Evolutionary conservation across 441 rosid genomes (phyloP), one percentile per base, ranked within the genome.

Genomic region (Pelargonium fulgidum): DNA sequence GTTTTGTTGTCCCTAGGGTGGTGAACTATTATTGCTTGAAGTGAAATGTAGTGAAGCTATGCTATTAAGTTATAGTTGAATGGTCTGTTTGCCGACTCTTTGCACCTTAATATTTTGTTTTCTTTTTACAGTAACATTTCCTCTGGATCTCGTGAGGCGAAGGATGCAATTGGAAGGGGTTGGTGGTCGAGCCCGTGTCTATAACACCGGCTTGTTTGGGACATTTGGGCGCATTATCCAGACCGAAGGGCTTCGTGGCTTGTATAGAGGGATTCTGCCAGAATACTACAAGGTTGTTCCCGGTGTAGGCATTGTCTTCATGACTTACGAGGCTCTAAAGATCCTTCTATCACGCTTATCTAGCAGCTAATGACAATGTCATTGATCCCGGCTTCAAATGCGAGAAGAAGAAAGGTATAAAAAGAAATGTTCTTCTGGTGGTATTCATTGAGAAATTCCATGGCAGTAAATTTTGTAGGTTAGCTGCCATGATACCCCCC

Each of bases 201-300:
- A 93, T 66, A 86, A 79, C 13, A 82, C 83, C 0, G 96, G 99
- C 36, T 78, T 93, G 72, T 62, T 83, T 9, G 96, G 96, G 62
- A 82, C 92, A 24, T 85, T 89, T 75, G 69, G 83, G 75, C 96
- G 79, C 67, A 91, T 93, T 81, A 70, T 89, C 72, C 82, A 66
- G 69, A 75, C 80, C 0, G 99, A 93, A 82, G 96, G 99, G 65
- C 62, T 88, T 12, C 77, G 86, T 69, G 99, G 99, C 52, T 70
- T 91, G 81, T 93, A 93, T 62, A 85, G 99, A 77, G 99, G 99
- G 70, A 85, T 93, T 74, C 79, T 93, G 73, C 96, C 99, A 0
- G 99, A 91, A 69, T 93, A 87, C 83, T 93, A 84, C 87, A 91
- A 93, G 82, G 99, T 91, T 50, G 93, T 91, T 70, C 96, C 97